These are phyloP conservation scores for Cercospora canescens DNA, from an alignment of 2,329 filamentous ascomycete species.

Conservation along the genomic window DNA sequence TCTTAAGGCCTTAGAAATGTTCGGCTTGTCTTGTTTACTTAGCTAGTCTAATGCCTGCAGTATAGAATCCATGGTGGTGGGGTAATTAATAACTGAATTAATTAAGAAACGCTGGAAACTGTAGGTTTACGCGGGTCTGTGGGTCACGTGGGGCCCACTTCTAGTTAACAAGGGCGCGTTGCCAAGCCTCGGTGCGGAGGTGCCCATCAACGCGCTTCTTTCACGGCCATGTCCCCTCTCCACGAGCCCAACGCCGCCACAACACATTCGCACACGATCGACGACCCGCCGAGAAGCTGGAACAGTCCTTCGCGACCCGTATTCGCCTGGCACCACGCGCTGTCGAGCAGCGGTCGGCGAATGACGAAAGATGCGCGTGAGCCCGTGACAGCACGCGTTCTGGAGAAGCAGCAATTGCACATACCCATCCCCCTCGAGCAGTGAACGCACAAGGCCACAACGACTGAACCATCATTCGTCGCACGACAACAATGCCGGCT, in stretches of 20 bases:
- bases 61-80: no score
- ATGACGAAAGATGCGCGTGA: constrained; percentile 16
- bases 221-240: constrained; percentile 12
- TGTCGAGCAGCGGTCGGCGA: neutral
- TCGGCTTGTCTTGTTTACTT: no score
- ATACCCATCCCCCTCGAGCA: neutral
- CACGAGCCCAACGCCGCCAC: constrained; percentile 9
- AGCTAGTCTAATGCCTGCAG: no score
- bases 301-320: constrained; percentile 8
- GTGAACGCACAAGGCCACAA: neutral
- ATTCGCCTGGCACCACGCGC: neutral
- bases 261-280: constrained; percentile 1
- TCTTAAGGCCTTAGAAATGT: no score
- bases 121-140: neutral
- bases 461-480: neutral
- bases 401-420: neutral
- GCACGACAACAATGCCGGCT: constrained; percentile 63
- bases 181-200: constrained; percentile 2
- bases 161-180: no score
- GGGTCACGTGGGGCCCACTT: no score
- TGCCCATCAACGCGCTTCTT: neutral
- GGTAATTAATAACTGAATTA: no score
- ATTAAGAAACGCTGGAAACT: no score
- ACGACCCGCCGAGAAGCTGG: constrained; percentile 3
- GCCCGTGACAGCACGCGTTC: constrained; percentile 11